Conservation (phyloP, 106 monocot genomes). For the Acorus gramineus region DNA sequence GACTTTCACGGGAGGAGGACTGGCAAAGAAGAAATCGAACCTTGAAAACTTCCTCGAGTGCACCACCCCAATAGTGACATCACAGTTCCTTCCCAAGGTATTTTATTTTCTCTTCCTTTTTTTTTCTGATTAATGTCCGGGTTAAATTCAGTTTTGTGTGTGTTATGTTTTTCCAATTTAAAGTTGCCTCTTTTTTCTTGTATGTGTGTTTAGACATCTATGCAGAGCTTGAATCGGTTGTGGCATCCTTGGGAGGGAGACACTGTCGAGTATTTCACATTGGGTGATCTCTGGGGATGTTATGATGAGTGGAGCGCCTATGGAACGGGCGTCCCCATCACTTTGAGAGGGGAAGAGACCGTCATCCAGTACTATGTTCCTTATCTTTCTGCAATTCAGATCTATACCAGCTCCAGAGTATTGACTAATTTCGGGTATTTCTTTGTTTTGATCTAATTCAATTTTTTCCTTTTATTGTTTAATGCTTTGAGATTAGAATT, state of each 20-base stretch:
- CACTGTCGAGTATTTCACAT: slow-evolving; percentile 13
- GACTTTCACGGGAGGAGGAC: too few relatives aligned
- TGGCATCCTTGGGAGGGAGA: slow-evolving; percentile 9
- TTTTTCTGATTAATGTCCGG: not conserved
- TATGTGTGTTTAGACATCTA: not conserved
- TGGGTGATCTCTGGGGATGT: slow-evolving; percentile 25
- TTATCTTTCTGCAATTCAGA: slow-evolving; percentile 15
- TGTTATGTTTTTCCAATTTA: not conserved
- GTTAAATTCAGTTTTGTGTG: too few relatives aligned
- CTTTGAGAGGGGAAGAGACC: slow-evolving; percentile 2
- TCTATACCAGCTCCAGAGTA: not conserved
- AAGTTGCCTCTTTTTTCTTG: not conserved
- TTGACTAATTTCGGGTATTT: not conserved
- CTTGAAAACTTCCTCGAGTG: slow-evolving; percentile 20
- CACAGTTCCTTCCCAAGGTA: slow-evolving; percentile 23
- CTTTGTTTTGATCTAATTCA: too few relatives aligned
- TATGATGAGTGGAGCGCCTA: slow-evolving; percentile 36
- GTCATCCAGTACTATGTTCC: slow-evolving; percentile 33
- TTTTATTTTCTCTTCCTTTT: not conserved
- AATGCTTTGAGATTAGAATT: too few relatives aligned
- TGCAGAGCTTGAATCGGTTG: not conserved
- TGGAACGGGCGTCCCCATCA: slow-evolving; percentile 16
- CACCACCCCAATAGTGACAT: slow-evolving; percentile 20
- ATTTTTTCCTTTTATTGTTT: too few relatives aligned
- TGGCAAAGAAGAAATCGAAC: slow-evolving; percentile 7